phyloP scores from a whole-genome alignment of 352 stramenopile species.

The Peronospora destructor region DNA sequence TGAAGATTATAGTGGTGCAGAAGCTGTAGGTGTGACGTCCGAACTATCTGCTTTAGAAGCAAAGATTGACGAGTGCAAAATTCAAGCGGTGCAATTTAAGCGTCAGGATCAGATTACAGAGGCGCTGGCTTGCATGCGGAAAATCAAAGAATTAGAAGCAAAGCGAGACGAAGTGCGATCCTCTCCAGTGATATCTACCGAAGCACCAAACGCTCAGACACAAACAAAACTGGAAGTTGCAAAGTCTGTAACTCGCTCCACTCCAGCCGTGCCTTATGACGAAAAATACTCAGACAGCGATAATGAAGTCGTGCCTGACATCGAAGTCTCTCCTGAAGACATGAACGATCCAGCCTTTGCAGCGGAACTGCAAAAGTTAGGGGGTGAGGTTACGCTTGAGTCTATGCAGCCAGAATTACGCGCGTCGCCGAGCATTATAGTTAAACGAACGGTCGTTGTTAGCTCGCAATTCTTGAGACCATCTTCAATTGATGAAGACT shows the following conservation, averaged over 20 bases:
- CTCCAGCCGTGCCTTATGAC: neutral
- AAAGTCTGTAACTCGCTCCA: slow-evolving; percentile 1
- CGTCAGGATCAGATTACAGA: slow-evolving; percentile 46
- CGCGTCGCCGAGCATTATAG: neutral
- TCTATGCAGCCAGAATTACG: neutral
- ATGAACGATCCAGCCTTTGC: slow-evolving; percentile 50
- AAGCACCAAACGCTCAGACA: neutral
- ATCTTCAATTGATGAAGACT: slow-evolving; percentile 46
- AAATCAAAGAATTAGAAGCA: slow-evolving; percentile 50
- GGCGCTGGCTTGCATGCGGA: slow-evolving; percentile 48
- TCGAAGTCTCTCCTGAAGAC: slow-evolving; percentile 54
- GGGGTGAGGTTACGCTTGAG: slow-evolving; percentile 1
- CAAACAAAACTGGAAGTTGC: neutral
- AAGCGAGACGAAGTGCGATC: slow-evolving; percentile 20
- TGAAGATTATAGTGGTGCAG: neutral
- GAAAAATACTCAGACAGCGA: slow-evolving; percentile 6
- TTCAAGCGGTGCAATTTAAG: slow-evolving; percentile 47
- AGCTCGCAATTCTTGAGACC: slow-evolving; percentile 22
- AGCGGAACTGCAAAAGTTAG: slow-evolving; percentile 38
- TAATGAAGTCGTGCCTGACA: slow-evolving; percentile 22
- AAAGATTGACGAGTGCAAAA: slow-evolving; percentile 45
- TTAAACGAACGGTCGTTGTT: slow-evolving; percentile 1
- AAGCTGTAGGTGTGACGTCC: slow-evolving; percentile 6
- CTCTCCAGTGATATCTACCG: neutral
- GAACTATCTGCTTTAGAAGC: slow-evolving; percentile 30